Conservation (phyloP, 139 green algal species). For the Ettlia oleoabundans region DNA sequence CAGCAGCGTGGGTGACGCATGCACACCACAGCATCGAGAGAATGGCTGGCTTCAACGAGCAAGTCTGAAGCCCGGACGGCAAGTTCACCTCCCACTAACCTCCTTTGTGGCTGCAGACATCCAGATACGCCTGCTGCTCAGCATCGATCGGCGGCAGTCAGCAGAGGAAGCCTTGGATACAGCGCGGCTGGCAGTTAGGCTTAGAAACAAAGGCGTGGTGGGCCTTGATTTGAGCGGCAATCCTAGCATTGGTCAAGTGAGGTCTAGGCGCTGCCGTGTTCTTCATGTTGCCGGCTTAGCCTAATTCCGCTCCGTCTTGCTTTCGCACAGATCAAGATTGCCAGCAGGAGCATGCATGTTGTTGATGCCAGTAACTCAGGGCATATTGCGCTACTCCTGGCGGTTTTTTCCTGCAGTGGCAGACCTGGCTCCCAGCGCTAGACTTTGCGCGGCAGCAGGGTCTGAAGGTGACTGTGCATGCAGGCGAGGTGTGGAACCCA, state of each 20-base stretch:
- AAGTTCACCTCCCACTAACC: too few relatives aligned
- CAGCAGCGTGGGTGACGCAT: too few relatives aligned
- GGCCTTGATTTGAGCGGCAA: constrained; percentile 84
- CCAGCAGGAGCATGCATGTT: too few relatives aligned
- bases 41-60: too few relatives aligned
- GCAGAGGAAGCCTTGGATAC: constrained; percentile 66
- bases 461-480: constrained; percentile 77
- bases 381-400: background rate
- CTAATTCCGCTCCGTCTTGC: too few relatives aligned
- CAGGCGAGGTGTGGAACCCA: constrained; percentile 57
- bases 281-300: background rate
- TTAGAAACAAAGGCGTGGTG: constrained; percentile 50
- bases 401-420: constrained; percentile 42
- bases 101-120: constrained; percentile 29
- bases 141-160: constrained; percentile 79
- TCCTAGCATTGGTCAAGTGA: constrained; percentile 58
- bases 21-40: too few relatives aligned
- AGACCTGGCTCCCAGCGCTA: constrained; percentile 63
- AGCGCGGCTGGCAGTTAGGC: constrained; percentile 59
- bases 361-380: too few relatives aligned
- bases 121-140: constrained; percentile 75
- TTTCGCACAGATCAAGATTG: too few relatives aligned
- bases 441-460: constrained; percentile 52
- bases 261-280: background rate
- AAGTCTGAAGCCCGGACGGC: too few relatives aligned